phyloP scores from a whole-genome alignment of 225 moss, liverwort and hornwort genomes.

The Sphagnum contortum region DNA sequence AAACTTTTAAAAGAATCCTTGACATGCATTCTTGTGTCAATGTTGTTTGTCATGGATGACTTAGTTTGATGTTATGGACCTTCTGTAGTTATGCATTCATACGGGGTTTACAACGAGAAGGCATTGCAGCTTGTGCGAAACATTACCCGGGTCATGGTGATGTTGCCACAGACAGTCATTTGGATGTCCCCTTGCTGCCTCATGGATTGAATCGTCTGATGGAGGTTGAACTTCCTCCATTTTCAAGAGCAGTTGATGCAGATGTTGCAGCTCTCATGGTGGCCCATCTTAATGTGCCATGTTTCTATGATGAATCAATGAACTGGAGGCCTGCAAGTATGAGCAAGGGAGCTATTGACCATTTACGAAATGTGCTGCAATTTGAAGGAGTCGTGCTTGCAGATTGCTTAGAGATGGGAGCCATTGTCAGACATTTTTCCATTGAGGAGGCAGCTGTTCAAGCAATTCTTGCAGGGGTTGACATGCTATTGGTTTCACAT shows the following conservation, averaged over 20 bases:
- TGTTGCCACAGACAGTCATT: conserved; percentile 44
- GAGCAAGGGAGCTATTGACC: conserved; percentile 35
- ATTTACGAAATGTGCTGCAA: conserved; percentile 42
- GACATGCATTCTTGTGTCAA: too few relatives aligned
- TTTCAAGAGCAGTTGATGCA: conserved; percentile 52
- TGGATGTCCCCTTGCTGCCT: conserved; percentile 38
- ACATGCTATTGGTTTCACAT: conserved; percentile 61
- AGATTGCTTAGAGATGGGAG: conserved; percentile 66
- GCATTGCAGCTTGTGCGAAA: conserved; percentile 70
- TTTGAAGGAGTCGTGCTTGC: conserved; percentile 60
- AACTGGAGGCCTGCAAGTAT: conserved; percentile 35
- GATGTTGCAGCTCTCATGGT: conserved; percentile 75
- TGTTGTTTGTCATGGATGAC: too few relatives aligned
- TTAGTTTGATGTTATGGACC: too few relatives aligned
- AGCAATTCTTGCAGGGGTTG: conserved; percentile 53
- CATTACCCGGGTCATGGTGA: conserved; percentile 69
- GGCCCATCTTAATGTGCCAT: conserved; percentile 45
- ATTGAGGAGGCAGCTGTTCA: conserved; percentile 44
- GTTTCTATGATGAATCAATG: conserved; percentile 12
- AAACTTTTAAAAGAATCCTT: too few relatives aligned
- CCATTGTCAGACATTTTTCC: conserved; percentile 24
- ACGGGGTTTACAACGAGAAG: conserved; percentile 58
- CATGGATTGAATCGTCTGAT: conserved; percentile 27
- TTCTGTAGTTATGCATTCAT: conserved; percentile 36
- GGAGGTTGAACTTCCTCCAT: conserved; percentile 46